phyloP scores from a whole-genome alignment of 768 basidiomycete species.

The Leccinum ochraceum region DNA sequence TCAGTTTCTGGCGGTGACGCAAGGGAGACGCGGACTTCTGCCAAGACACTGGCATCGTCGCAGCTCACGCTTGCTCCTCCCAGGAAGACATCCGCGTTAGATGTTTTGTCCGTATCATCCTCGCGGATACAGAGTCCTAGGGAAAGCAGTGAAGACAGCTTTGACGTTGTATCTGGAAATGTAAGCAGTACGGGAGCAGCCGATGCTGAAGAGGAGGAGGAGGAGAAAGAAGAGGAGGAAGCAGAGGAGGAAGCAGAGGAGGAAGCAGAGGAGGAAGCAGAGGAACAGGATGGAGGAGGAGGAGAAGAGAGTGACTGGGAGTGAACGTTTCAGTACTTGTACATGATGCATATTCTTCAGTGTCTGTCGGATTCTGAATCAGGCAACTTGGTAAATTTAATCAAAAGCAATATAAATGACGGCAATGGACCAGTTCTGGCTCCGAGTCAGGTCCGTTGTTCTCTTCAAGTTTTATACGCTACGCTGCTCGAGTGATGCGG shows the following conservation, averaged over 20 bases:
- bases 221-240: constrained; percentile 37
- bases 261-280: constrained; percentile 35
- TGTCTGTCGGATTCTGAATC: constrained; percentile 2
- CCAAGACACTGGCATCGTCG: too few species aligned
- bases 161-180: too few species aligned
- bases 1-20: too few species aligned
- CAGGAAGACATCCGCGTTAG: too few species aligned
- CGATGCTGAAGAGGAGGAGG: constrained; percentile 33
- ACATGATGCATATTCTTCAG: too few species aligned
- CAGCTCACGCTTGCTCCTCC: too few species aligned
- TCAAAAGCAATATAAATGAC: constrained; percentile 1
- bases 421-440: constrained; percentile 9
- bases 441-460: background rate
- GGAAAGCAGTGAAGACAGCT: too few species aligned
- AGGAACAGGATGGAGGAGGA: constrained; percentile 20
- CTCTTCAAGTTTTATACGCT: constrained; percentile 1
- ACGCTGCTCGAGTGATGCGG: constrained; percentile 22
- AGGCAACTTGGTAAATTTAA: constrained; percentile 13
- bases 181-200: constrained; percentile 41
- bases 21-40: too few species aligned
- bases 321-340: constrained; percentile 29
- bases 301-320: constrained; percentile 58
- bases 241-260: constrained; percentile 20
- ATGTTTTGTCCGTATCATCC: too few species aligned
- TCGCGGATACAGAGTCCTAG: too few species aligned